Conservation (phyloP, 176 grass and related monocot genomes). For the Aegilops sharonensis region DNA sequence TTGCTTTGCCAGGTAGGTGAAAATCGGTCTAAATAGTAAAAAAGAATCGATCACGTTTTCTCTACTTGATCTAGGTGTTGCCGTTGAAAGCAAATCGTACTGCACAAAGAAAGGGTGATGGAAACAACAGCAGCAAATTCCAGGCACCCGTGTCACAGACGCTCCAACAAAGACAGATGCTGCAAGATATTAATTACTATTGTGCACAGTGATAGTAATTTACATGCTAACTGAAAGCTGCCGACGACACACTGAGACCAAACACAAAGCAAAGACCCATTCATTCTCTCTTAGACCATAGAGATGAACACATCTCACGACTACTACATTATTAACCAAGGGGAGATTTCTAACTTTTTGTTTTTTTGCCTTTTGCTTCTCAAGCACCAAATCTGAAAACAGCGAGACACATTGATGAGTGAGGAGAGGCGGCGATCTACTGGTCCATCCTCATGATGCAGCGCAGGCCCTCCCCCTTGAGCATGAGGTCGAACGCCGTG, state of each 20-base stretch:
- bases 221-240: constrained; percentile 20
- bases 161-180: not conserved
- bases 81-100: no score
- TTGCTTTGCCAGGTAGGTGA: no score
- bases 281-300: not conserved
- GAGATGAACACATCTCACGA: not conserved
- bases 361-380: not conserved
- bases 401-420: not conserved
- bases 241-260: not conserved
- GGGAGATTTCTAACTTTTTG: not conserved
- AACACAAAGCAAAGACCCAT: not conserved
- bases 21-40: no score
- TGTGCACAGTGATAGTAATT: constrained; percentile 1
- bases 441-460: constrained; percentile 75
- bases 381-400: not conserved
- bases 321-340: not conserved
- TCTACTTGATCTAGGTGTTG: no score
- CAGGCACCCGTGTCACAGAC: not conserved
- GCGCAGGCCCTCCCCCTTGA: constrained; percentile 60
- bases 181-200: constrained; percentile 10
- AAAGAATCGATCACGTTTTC: no score
- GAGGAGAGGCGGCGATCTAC: not conserved
- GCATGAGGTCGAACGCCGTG: constrained; percentile 88
- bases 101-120: no score
- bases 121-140: no score